These are phyloP conservation scores for Russula emetica DNA, from an alignment of 768 basidiomycete species.

Conservation along the genomic window DNA sequence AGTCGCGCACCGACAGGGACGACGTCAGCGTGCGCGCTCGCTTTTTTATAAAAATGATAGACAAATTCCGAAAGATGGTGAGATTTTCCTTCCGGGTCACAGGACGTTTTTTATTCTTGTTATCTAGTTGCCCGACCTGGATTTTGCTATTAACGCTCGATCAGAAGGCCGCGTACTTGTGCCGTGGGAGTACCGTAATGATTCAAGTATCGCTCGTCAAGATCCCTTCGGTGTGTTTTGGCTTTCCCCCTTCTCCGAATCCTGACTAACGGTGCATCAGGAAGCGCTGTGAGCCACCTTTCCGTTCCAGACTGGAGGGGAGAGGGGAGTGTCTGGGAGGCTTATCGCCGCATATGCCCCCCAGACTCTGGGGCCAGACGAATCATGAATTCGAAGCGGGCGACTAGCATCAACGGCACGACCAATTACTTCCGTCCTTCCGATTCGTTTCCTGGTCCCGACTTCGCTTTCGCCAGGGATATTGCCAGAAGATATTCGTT, in stretches of 20 bases:
- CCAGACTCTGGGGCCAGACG: slow-evolving; percentile 76
- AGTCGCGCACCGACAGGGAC: slow-evolving; percentile 51
- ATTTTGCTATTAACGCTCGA: slow-evolving; percentile 89
- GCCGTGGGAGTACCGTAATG: slow-evolving; percentile 81
- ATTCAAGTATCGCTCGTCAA: slow-evolving; percentile 61
- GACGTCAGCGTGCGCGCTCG: slow-evolving; percentile 75
- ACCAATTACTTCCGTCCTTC: slow-evolving; percentile 32
- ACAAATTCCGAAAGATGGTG: slow-evolving; percentile 62
- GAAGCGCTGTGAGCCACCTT: slow-evolving; percentile 42
- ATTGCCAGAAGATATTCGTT: slow-evolving; percentile 72
- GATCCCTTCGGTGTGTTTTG: slow-evolving; percentile 35
- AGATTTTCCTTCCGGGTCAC: slow-evolving; percentile 25
- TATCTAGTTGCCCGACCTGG: slow-evolving; percentile 82
- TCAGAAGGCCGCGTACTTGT: slow-evolving; percentile 92
- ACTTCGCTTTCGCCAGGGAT: slow-evolving; percentile 58
- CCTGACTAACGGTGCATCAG: slow-evolving; percentile 31
- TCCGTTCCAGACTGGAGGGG: slow-evolving; percentile 85
- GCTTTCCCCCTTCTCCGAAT: slow-evolving; percentile 2
- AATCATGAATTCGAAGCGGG: slow-evolving; percentile 73
- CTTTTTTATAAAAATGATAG: slow-evolving; percentile 73
- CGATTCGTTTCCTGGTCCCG: slow-evolving; percentile 40
- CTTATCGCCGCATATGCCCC: slow-evolving; percentile 86
- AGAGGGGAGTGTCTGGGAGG: slow-evolving; percentile 87
- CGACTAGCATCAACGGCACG: slow-evolving; percentile 37
- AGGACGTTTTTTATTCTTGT: slow-evolving; percentile 11